Evolutionary conservation across 345 rosid species (phyloP).

Genomic region (Aquilaria yunnanensis): DNA sequence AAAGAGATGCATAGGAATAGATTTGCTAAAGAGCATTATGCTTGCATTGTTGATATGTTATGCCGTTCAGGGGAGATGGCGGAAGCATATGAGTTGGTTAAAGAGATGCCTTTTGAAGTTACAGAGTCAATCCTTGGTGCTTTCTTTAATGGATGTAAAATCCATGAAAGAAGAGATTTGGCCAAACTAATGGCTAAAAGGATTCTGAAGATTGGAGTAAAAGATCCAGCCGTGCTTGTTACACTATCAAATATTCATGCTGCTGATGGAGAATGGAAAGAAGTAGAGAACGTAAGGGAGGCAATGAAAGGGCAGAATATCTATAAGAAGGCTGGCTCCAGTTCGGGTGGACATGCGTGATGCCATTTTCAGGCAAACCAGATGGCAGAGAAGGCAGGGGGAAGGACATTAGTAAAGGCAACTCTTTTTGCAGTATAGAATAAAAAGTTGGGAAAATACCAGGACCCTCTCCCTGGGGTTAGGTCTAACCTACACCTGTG

Average conservation of each 20-base stretch:
- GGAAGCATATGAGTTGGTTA: conserved; percentile 35
- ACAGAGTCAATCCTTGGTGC: conserved; percentile 42
- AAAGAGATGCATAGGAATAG: conserved; percentile 17
- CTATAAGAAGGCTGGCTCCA: conserved; percentile 36
- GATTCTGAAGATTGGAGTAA: conserved; percentile 22
- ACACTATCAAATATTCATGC: conserved; percentile 43
- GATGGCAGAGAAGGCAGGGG: not conserved
- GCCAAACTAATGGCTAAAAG: conserved; percentile 26
- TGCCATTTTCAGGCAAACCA: not conserved
- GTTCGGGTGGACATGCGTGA: conserved; percentile 25
- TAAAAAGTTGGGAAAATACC: too few species aligned
- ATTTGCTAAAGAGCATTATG: conserved; percentile 36
- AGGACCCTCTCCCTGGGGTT: too few species aligned
- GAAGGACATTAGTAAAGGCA: not conserved
- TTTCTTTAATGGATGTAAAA: conserved; percentile 40
- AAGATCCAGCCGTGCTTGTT: conserved; percentile 34
- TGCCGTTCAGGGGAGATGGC: conserved; percentile 46
- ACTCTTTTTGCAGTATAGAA: not conserved
- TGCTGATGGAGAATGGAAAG: conserved; percentile 33
- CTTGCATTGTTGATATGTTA: conserved; percentile 51
- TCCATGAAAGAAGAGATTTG: conserved; percentile 36
- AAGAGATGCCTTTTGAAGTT: conserved; percentile 20
- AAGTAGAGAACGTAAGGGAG: conserved; percentile 36
- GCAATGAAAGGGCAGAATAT: conserved; percentile 33
- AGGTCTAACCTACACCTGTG: too few species aligned